These are phyloP conservation scores for Pseudonectria buxi DNA, from an alignment of 2,329 filamentous ascomycete species.

Conservation along the genomic window DNA sequence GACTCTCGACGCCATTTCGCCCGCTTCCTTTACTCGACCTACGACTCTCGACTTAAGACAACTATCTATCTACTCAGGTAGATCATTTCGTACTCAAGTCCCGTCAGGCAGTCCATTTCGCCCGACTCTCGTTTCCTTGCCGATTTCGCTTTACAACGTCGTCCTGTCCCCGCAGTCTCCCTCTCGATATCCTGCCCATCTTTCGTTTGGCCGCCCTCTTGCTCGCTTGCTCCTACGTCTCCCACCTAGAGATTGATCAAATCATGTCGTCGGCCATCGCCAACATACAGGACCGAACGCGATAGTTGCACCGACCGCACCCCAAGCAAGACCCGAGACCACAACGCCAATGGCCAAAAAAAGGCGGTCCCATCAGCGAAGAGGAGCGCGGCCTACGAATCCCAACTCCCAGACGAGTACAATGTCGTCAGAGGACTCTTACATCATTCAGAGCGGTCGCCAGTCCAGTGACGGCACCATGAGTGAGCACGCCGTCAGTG, in stretches of 20 bases:
- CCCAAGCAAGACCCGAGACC: slow-evolving; percentile 1
- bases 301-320: slow-evolving; percentile 12
- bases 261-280: slow-evolving; percentile 16
- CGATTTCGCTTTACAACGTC: no score
- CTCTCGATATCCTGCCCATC: no score
- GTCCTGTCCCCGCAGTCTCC: no score
- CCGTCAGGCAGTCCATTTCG: no score
- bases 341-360: slow-evolving; percentile 29
- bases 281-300: slow-evolving; percentile 9
- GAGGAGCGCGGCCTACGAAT: slow-evolving; percentile 17
- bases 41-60: no score
- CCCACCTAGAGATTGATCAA: slow-evolving; percentile 8
- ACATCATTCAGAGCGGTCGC: slow-evolving; percentile 20
- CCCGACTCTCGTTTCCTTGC: no score
- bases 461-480: slow-evolving; percentile 28
- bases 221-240: slow-evolving; percentile 3
- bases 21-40: no score
- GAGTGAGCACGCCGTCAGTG: slow-evolving; percentile 27
- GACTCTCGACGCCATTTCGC: no score
- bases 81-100: no score
- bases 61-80: no score
- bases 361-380: slow-evolving; percentile 23
- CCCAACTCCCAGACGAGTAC: slow-evolving; percentile 20
- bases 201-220: no score
- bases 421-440: slow-evolving; percentile 27